Base-by-base conservation (phyloP, 148 eudicot genomes). In the Chenopodium formosanum region DNA sequence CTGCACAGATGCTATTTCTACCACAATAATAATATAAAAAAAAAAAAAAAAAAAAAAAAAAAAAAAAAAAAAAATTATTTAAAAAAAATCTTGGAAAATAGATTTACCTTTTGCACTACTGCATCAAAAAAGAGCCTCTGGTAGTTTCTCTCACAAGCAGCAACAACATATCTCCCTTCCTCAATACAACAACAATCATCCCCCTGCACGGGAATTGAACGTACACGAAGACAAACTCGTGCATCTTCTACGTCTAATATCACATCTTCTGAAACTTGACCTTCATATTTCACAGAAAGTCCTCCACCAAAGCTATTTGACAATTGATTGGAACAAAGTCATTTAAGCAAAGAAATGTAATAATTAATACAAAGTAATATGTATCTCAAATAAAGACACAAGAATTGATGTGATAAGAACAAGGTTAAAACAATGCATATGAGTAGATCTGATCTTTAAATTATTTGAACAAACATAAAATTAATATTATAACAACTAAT, bases 151-250 rank as follows among this genome's bases (percentile, higher is more conserved):
- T 84, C 82, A 27, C 34, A 77, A 70, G 85, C 87, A 79, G 88
- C 92, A 70, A 90, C 89, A 82, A 91, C 85, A 84, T 77, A 82
- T 40, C 86, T 87, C 10, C 91, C 94, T 82, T 88, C 86, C 74
- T 84, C 70, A 72, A 91, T 83, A 52, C 60, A 81, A 40, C 85
- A 75, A 80, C 92, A 91, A 68, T 87, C 92, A 86, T 86, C 90
- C 19, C 83, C 91, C 46, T 87, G 80, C 75, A 91, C 56, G 70
- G 92, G 86, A 81, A 78, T 31, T 32, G 92, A 90, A 75, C 92
- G 91, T 65, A 88, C 77, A 77, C 92, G 91, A 79, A 91, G 81
- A 78, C 81, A 82, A 29, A 81, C 53, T 71, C 83, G 52, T 83
- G 84, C 87, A 73, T 86, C 89, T 48, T 91, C 75, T 75, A 47